Percentiles rank a stretch among this genome's conserved stretches.
Conservation (phyloP, 305 asterid species). For the Petunia hybrid region DNA sequence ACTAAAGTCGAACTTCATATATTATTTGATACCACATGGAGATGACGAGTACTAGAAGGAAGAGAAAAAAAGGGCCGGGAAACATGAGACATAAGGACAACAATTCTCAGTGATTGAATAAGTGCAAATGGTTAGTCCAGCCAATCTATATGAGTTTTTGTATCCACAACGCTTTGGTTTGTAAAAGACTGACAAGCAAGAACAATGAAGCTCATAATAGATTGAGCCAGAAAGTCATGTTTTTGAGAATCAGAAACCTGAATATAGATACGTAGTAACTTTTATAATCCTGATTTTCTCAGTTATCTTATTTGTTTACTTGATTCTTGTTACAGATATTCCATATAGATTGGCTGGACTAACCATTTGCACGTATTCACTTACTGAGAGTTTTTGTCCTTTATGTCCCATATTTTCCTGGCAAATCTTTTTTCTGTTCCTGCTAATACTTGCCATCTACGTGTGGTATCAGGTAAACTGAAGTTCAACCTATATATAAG, state of each 20-base stretch:
- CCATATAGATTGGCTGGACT: slow-evolving; percentile 79
- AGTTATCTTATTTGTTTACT: slow-evolving; percentile 52
- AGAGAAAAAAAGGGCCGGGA: slow-evolving; percentile 78
- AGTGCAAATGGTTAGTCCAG: slow-evolving; percentile 77
- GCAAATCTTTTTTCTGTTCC: slow-evolving; percentile 70
- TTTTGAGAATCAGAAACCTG: background rate
- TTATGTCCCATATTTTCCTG: slow-evolving; percentile 74
- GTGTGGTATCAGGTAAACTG: slow-evolving; percentile 68
- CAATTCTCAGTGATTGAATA: slow-evolving; percentile 71
- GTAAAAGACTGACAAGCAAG: slow-evolving; percentile 60
- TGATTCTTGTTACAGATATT: slow-evolving; percentile 69
- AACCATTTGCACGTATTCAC: slow-evolving; percentile 74
- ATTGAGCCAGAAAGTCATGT: background rate
- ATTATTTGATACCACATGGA: slow-evolving; percentile 78
- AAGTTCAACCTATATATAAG: background rate
- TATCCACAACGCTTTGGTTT: slow-evolving; percentile 77
- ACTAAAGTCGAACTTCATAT: background rate
- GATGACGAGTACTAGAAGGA: slow-evolving; percentile 57
- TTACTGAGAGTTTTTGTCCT: slow-evolving; percentile 64
- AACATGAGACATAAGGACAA: slow-evolving; percentile 69
- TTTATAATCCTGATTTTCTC: slow-evolving; percentile 51
- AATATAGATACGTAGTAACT: slow-evolving; percentile 22
- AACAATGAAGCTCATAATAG: slow-evolving; percentile 15
- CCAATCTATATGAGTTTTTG: slow-evolving; percentile 73
- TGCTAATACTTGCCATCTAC: slow-evolving; percentile 61